phyloP scores from a whole-genome alignment of 2,329 filamentous ascomycete species.

The Hymenoscyphus repandus region DNA sequence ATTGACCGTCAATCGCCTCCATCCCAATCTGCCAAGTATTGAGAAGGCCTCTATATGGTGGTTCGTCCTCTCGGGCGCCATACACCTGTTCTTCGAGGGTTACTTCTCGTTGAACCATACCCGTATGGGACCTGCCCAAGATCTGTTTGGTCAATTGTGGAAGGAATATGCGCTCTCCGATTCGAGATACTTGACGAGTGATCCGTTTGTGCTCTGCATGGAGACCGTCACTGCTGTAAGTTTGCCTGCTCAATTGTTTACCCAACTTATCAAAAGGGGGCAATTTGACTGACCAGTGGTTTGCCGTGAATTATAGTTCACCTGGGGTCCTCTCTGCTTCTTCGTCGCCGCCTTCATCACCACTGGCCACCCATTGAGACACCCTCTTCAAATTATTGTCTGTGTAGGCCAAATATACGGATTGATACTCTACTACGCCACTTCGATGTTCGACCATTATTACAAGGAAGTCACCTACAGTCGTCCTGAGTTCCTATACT shows the following conservation, averaged over 20 bases:
- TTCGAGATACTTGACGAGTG: conserved; percentile 48
- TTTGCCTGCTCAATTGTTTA: neutral
- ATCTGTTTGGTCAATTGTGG: conserved; percentile 50
- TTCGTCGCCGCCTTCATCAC: conserved; percentile 43
- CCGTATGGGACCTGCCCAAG: conserved; percentile 35
- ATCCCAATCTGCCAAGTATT: conserved; percentile 44
- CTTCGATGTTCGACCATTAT: conserved; percentile 46
- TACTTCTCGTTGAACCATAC: conserved; percentile 44
- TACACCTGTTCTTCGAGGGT: conserved; percentile 32
- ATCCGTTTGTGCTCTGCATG: conserved; percentile 52
- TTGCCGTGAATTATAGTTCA: conserved; percentile 33
- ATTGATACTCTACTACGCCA: conserved; percentile 58
- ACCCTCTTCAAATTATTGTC: conserved; percentile 43
- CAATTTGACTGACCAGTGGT: neutral
- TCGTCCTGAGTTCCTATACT: conserved; percentile 55
- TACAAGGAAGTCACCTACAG: conserved; percentile 46
- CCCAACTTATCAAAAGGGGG: too few relatives aligned
- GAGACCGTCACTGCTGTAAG: conserved; percentile 45
- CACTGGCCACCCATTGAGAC: conserved; percentile 38
- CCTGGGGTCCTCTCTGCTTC: conserved; percentile 56
- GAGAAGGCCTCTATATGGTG: conserved; percentile 63
- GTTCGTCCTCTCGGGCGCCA: conserved; percentile 58
- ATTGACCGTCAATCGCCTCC: conserved; percentile 44
- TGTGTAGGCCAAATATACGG: conserved; percentile 41
- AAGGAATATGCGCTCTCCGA: conserved; percentile 54